Conservation (phyloP, 257 asterid genomes). For the Solanum megistacrolobum region DNA sequence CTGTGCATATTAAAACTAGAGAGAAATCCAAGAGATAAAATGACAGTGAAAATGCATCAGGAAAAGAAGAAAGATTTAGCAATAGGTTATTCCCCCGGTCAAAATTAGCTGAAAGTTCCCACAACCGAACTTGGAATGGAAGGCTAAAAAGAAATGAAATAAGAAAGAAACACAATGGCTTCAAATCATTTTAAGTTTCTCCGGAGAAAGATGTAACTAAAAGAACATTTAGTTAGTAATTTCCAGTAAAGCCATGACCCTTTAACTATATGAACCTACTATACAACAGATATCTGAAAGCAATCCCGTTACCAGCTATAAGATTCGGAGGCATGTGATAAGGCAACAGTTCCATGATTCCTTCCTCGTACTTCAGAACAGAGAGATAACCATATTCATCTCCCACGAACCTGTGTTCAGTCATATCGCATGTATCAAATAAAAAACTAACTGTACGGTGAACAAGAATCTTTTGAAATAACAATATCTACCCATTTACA, state of each 20-base stretch:
- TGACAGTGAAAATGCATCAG: neutral
- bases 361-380: slow-evolving; percentile 65
- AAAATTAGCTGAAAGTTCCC: neutral
- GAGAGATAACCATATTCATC: slow-evolving; percentile 92
- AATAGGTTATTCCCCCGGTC: neutral
- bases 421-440: slow-evolving; percentile 8
- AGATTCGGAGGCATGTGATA: slow-evolving; percentile 80
- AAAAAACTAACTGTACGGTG: neutral
- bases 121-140: neutral
- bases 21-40: neutral
- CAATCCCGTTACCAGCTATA: slow-evolving; percentile 57
- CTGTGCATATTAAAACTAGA: neutral
- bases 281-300: neutral
- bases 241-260: neutral
- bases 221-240: neutral
- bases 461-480: neutral
- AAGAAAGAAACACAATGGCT: neutral
- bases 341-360: slow-evolving; percentile 47
- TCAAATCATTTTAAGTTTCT: neutral
- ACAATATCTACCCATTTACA: slow-evolving; percentile 40
- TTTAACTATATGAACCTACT: slow-evolving; percentile 1
- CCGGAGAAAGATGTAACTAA: neutral
- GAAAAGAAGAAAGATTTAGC: neutral
- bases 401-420: slow-evolving; percentile 58
- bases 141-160: neutral